Evolutionary conservation across 2,329 filamentous ascomycete genomes (phyloP).

Genomic region (Aspergillus pseudoterreus): DNA sequence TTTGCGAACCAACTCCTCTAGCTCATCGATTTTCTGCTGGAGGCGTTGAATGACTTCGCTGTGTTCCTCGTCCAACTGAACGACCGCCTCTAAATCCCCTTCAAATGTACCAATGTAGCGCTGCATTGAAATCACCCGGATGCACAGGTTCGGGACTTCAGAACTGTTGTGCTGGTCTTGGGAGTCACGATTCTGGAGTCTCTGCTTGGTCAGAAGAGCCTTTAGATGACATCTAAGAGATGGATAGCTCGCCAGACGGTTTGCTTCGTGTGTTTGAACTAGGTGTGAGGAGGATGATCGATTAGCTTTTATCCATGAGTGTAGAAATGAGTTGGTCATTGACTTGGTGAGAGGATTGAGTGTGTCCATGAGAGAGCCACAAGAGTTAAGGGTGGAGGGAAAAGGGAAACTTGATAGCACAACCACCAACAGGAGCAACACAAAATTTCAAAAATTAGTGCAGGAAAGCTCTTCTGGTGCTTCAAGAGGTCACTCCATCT

Average conservation of each 20-base stretch:
- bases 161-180: neutral
- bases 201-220: neutral
- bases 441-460: no score
- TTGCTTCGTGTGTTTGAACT: neutral
- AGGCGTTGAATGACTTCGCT: constrained; percentile 6
- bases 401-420: no score
- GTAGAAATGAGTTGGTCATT: no score
- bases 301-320: neutral
- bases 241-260: neutral
- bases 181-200: neutral
- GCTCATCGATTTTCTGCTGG: constrained; percentile 11
- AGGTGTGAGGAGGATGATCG: neutral
- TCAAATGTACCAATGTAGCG: neutral
- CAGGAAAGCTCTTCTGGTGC: no score
- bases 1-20: constrained; percentile 17
- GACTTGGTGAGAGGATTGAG: no score
- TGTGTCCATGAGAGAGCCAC: no score
- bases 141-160: neutral
- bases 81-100: neutral
- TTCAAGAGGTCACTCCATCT: no score
- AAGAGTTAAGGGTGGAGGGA: no score
- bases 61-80: neutral
- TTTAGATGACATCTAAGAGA: neutral
- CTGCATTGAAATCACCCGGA: neutral
- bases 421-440: no score